Conservation (phyloP, 2,329 filamentous ascomycete genomes). For the Aureobasidium sp. region DNA sequence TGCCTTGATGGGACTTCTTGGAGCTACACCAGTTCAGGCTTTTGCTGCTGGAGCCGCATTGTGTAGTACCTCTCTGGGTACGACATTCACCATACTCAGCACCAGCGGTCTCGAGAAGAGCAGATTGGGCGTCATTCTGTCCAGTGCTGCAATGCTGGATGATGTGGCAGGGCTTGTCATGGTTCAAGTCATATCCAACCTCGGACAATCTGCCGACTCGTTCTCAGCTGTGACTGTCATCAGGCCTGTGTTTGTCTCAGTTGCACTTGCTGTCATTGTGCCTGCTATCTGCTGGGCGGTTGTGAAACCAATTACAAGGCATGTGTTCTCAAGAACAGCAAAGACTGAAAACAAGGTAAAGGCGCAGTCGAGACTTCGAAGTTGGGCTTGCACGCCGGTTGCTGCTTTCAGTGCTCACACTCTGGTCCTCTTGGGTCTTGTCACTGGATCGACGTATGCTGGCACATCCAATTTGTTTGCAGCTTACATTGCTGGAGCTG, state of each 20-base stretch:
- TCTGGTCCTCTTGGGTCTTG: constrained; percentile 41
- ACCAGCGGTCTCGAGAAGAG: constrained; percentile 53
- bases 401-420: constrained; percentile 37
- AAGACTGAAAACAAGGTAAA: neutral
- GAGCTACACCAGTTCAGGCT: constrained; percentile 51
- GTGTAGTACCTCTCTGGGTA: constrained; percentile 68
- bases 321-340: neutral
- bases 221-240: constrained; percentile 40
- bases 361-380: neutral
- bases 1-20: constrained; percentile 44
- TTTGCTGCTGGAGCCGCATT: constrained; percentile 69
- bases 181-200: constrained; percentile 65
- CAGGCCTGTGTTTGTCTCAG: constrained; percentile 46
- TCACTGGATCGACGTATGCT: constrained; percentile 50
- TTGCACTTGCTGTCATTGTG: constrained; percentile 43
- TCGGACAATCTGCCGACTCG: constrained; percentile 39
- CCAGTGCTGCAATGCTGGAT: constrained; percentile 72
- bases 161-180: constrained; percentile 72
- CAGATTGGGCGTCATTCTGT: constrained; percentile 55
- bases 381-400: neutral
- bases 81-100: constrained; percentile 57
- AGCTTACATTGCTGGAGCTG: constrained; percentile 53
- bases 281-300: constrained; percentile 44
- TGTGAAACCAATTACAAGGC: constrained; percentile 36
- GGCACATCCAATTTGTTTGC: constrained; percentile 58